Evolutionary conservation across 179 eudicot species (phyloP).

Genomic region (Beta corolliflora): DNA sequence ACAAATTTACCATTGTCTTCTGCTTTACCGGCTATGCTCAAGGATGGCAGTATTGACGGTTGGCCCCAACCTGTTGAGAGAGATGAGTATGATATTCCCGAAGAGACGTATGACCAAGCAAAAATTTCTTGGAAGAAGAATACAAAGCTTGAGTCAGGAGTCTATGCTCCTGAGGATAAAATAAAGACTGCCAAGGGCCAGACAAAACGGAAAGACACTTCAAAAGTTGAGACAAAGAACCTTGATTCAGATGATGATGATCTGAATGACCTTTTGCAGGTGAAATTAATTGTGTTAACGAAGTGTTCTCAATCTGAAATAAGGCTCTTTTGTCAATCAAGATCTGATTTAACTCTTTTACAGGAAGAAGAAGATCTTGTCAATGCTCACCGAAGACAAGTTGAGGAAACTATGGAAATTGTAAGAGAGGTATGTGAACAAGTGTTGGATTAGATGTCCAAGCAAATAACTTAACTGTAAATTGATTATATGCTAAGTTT

Average conservation of each 20-base stretch:
- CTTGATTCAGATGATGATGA: conserved; percentile 63
- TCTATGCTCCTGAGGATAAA: conserved; percentile 52
- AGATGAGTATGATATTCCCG: conserved; percentile 59
- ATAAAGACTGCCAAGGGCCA: conserved; percentile 53
- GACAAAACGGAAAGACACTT: conserved; percentile 60
- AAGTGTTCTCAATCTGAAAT: conserved; percentile 1
- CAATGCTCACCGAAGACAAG: conserved; percentile 92
- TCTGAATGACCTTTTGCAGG: conserved; percentile 82
- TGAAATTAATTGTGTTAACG: conserved; percentile 20
- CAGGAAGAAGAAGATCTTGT: conserved; percentile 99
- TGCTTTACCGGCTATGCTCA: conserved; percentile 43
- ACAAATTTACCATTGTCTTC: conserved; percentile 59
- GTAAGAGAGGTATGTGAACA: conserved; percentile 75
- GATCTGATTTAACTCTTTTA: conserved; percentile 4
- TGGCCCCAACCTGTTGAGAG: conserved; percentile 65
- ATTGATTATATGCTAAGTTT: background rate
- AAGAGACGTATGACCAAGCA: conserved; percentile 69
- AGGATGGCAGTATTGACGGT: conserved; percentile 58
- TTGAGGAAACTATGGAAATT: conserved; percentile 97
- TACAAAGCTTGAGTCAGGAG: conserved; percentile 47
- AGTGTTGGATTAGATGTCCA: background rate
- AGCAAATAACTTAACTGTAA: background rate
- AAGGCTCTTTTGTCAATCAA: background rate
- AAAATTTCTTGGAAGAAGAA: conserved; percentile 64
- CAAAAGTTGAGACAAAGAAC: conserved; percentile 45